A percentile compares a stretch with the other conserved stretches of the same genome.
phyloP scores from a whole-genome alignment of 768 basidiomycete genomes.

The Rhodotorula toruloides region DNA sequence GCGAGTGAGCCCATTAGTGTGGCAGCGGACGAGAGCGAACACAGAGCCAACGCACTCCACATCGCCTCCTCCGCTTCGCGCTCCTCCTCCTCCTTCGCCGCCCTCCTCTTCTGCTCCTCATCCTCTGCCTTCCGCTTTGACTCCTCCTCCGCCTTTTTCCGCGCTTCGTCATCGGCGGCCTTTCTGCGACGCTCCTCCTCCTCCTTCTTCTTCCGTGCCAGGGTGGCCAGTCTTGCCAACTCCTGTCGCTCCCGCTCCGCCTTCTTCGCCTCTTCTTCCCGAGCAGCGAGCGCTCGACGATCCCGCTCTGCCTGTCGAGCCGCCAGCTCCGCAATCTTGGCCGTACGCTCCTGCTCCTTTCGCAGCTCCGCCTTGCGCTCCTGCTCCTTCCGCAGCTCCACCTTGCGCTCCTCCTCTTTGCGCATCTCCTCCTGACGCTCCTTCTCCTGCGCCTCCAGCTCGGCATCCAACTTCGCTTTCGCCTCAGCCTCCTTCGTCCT shows the following conservation, averaged over 20 bases:
- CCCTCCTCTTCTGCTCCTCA: no score
- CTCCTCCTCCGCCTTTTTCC: no score
- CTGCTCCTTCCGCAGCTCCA: neutral
- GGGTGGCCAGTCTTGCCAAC: neutral
- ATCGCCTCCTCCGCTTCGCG: neutral
- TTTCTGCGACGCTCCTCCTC: neutral
- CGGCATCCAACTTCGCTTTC: no score
- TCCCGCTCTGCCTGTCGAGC: no score
- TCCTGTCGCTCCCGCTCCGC: no score
- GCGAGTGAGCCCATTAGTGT: neutral
- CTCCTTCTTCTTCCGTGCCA: neutral
- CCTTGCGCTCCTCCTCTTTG: neutral
- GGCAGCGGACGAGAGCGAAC: neutral
- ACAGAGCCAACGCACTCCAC: neutral
- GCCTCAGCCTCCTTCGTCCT: neutral
- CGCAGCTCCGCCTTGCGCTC: neutral
- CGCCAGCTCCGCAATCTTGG: no score
- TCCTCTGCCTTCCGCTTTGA: no score
- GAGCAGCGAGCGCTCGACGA: no score
- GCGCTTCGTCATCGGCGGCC: no score
- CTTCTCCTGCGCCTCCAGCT: neutral
- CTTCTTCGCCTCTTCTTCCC: neutral
- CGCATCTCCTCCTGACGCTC: neutral
- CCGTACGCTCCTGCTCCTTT: no score
- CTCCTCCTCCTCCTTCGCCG: neutral